A percentile compares a stretch with the other conserved stretches of the same genome.
These are phyloP conservation scores for Porogramme epimiltina DNA, from an alignment of 1,284 basidiomycete species.

Conservation along the genomic window DNA sequence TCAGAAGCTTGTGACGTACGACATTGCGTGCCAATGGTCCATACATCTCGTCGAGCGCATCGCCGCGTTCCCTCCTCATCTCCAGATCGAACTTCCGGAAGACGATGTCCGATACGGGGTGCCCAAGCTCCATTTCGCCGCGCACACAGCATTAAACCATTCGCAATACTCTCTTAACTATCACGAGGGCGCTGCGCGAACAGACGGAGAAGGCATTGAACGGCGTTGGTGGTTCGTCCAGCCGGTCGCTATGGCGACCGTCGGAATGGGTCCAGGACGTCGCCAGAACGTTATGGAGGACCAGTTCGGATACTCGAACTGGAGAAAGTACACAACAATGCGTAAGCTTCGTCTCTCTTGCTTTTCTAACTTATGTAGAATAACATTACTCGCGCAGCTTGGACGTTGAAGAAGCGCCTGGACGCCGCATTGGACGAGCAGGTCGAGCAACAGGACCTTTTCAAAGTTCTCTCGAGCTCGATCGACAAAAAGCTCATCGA, in stretches of 20 bases:
- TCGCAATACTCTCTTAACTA: slow-evolving; percentile 23
- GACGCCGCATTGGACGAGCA: neutral
- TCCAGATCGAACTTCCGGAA: too few relatives aligned
- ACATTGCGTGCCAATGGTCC: too few relatives aligned
- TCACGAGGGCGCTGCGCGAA: slow-evolving; percentile 13
- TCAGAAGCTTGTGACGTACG: too few relatives aligned
- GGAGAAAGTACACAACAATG: slow-evolving; percentile 23
- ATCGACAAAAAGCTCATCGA: neutral
- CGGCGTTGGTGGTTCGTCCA: slow-evolving; percentile 19
- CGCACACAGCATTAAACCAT: slow-evolving; percentile 18
- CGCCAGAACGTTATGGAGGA: slow-evolving; percentile 31
- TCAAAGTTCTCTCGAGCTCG: neutral
- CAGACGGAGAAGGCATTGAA: slow-evolving; percentile 34
- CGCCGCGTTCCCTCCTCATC: too few relatives aligned
- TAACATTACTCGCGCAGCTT: neutral
- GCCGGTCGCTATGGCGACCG: slow-evolving; percentile 20
- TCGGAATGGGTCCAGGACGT: slow-evolving; percentile 29
- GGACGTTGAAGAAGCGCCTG: neutral
- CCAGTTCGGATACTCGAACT: slow-evolving; percentile 31
- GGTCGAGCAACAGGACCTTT: neutral
- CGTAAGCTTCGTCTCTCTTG: neutral
- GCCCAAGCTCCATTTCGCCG: slow-evolving; percentile 24
- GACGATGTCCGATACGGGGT: slow-evolving; percentile 14
- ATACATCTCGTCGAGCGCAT: too few relatives aligned
- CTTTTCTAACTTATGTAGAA: neutral